Evolutionary conservation across 148 eudicot species (phyloP).

Genomic region (Nepenthes gracilis): DNA sequence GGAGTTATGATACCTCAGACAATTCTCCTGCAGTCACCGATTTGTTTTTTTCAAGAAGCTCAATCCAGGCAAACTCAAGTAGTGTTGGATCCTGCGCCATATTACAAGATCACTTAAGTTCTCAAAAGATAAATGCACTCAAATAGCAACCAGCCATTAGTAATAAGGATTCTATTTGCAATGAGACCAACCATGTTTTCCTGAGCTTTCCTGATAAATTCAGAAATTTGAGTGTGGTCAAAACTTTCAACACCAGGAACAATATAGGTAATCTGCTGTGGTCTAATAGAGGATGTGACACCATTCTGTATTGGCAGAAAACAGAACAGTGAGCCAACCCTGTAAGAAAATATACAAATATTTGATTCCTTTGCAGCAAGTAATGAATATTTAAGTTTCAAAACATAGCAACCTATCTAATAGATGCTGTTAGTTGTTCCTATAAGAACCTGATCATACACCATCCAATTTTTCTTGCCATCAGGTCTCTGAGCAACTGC

Average conservation of each 20-base stretch:
- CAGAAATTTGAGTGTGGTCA: conserved; percentile 48
- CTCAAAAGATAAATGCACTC: conserved; percentile 4
- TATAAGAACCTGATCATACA: conserved; percentile 79
- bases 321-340: background rate
- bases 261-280: conserved; percentile 85
- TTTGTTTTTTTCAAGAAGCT: conserved; percentile 78
- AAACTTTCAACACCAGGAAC: conserved; percentile 80
- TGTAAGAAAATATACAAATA: conserved; percentile 3
- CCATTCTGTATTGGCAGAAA: conserved; percentile 53
- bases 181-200: conserved; percentile 57
- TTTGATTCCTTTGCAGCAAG: background rate
- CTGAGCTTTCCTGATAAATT: conserved; percentile 68
- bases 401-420: conserved; percentile 35
- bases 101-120: conserved; percentile 1
- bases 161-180: conserved; percentile 1
- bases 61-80: conserved; percentile 95
- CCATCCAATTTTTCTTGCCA: conserved; percentile 98
- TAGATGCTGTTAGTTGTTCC: conserved; percentile 20
- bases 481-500: conserved; percentile 87
- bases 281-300: conserved; percentile 64
- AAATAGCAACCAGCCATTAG: background rate
- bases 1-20: conserved; percentile 66
- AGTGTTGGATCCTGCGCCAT: conserved; percentile 58
- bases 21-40: conserved; percentile 54
- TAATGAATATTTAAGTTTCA: conserved; percentile 2